A percentile compares a stretch with the other conserved stretches of the same genome.
These are phyloP conservation scores for Jaminaea rosea DNA, from an alignment of 1,284 basidiomycete genomes.

Conservation along the genomic window DNA sequence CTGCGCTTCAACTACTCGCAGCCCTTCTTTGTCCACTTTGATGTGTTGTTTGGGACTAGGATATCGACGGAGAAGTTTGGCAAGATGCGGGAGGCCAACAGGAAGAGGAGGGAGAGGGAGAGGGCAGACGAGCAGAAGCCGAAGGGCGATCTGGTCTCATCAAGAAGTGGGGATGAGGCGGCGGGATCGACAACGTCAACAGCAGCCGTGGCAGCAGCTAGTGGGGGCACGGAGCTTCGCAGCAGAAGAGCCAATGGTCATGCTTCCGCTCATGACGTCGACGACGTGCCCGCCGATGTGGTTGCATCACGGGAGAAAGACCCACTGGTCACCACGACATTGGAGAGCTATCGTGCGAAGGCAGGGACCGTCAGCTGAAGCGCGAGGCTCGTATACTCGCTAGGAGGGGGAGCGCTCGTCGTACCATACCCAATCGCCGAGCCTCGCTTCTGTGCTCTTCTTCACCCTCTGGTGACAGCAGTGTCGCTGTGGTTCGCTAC, in stretches of 20 bases:
- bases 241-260: conserved; percentile 3
- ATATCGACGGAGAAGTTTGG: conserved; percentile 53
- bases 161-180: background rate
- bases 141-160: background rate
- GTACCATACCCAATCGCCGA: too few species aligned
- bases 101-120: conserved; percentile 4
- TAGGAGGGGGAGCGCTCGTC: too few species aligned
- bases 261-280: conserved; percentile 5
- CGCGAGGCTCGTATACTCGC: too few species aligned
- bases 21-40: conserved; percentile 61
- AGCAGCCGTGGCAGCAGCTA: background rate
- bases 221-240: background rate
- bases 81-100: conserved; percentile 22
- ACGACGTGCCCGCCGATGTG: conserved; percentile 11
- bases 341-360: conserved; percentile 18
- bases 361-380: conserved; percentile 18
- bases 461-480: too few species aligned
- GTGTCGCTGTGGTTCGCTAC: too few species aligned
- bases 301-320: conserved; percentile 12
- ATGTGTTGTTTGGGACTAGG: conserved; percentile 63
- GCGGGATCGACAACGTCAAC: background rate
- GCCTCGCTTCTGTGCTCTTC: too few species aligned
- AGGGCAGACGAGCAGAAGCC: conserved; percentile 9
- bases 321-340: conserved; percentile 18
- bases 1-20: conserved; percentile 95